Base-by-base conservation (phyloP, 305 asterid genomes). In the Andrographis paniculata region DNA sequence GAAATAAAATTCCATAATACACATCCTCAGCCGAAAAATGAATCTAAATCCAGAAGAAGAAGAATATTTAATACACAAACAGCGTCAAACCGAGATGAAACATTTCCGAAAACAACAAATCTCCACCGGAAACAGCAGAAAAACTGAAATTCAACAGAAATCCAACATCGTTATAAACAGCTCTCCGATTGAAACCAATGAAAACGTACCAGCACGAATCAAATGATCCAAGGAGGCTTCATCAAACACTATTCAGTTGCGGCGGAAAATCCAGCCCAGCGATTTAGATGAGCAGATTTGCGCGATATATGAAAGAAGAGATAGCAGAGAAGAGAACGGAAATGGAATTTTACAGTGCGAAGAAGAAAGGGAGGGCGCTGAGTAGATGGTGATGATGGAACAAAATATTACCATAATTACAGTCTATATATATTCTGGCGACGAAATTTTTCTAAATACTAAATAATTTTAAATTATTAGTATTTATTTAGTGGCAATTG, bases 171-270 rank as follows among this genome's bases (percentile, higher is more conserved):
- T 5, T 1, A 46, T 46, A 36, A 66, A 56, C 4, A n/a, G 33
- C 33, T 27, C 9, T 35, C 40, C 2, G 9, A 35, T 35, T 35
- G 16, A 14, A 13, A 35, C 6, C 16, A 16, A 35, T 2, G 2
- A 16, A n/a, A 38, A 38, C 56, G 19, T 70, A 77, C 80, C 76
- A 43, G 60, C 64, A 65, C 59, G 43, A 66, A 61, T 51, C 38
- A 66, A 44, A 54, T n/a, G 56, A 66, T 65, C 87, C 73, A 61
- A 55, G 72, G 82, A 58, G 73, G 82, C 76, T 70, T 68, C 88
- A 76, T 76, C 53, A 70, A 72, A 56, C 39, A 28, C 23, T 21
- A 2, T 17, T 20, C 30, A 13, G 18, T 39, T 28, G 37, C 0
- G 3, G 10, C 40, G 3, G 12, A 11, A 7, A 35, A 6, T 1